Base-by-base conservation (phyloP, 2,329 filamentous ascomycete genomes). In the Cytospora paraplurivora region DNA sequence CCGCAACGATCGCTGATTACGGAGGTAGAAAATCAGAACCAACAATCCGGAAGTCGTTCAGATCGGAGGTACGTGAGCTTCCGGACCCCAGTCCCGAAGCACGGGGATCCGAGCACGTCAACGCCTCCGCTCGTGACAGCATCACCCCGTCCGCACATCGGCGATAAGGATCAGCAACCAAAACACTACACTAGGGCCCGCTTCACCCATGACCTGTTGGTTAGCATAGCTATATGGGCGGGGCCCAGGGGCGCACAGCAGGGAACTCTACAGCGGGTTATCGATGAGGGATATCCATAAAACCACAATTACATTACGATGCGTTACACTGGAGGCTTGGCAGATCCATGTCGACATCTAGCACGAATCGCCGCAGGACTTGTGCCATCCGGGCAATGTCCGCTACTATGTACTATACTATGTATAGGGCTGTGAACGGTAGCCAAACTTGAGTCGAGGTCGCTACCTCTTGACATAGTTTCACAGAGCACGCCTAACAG, bases 81-180 rank as follows among this genome's bases (percentile, higher is more conserved):
- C 59, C 51, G 32, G 19, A n/a, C 44, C 59, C 49, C 32, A 53
- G 21, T 27, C 33, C 41, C 58, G 50, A 47, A 55, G 51, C 27
- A 47, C 54, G 59, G 51, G 51, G 51, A 55, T 27, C 51, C 44
- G 35, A 55, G 59, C 59, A 61, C 59, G 38, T 49, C 51, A 61
- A 55, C 52, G 13, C n/a, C 44, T 47, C 44, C n/a, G 44, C 44
- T 47, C 44, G n/a, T 61, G 51, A 55, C 59, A 61, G 51, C 59
- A 61, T 55, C 51, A 21, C 51, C 17, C 51, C 51, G 49, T 27
- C 59, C 59, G 59, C 51, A 61, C 37, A 50, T 55, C 59, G 59
- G 59, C 35, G 37, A 49, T 19, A 27, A 13, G 44, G 11, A 37
- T 54, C 47, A 41, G 58, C 51, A 19, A 55, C 38, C 13, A 35